Evolutionary conservation across 2,329 filamentous ascomycete species (phyloP).

Genomic region (Pseudomassariella vexata): DNA sequence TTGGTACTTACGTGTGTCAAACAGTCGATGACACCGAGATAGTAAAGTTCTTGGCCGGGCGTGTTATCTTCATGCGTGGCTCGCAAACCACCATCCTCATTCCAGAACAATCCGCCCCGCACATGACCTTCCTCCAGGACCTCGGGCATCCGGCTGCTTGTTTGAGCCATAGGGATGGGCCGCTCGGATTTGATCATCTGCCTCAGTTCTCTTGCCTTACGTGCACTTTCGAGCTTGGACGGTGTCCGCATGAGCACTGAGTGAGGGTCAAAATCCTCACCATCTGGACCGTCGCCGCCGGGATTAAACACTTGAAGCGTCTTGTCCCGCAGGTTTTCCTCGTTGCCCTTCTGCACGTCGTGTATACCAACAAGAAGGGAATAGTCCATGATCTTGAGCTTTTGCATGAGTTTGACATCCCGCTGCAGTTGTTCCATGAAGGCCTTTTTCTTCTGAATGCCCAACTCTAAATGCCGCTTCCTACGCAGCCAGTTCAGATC

Average conservation of each 20-base stretch:
- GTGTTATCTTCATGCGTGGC: constrained; percentile 87
- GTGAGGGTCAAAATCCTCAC: constrained; percentile 55
- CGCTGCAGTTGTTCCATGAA: constrained; percentile 86
- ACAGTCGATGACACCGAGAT: constrained; percentile 97
- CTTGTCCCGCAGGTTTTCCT: constrained; percentile 86
- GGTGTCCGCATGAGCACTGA: constrained; percentile 77
- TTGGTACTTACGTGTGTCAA: constrained; percentile 76
- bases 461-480: constrained; percentile 80
- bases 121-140: constrained; percentile 72
- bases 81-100: constrained; percentile 89
- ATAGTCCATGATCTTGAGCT: constrained; percentile 97
- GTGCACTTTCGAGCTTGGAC: constrained; percentile 84
- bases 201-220: constrained; percentile 84
- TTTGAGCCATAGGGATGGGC: constrained; percentile 86
- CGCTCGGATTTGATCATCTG: constrained; percentile 91
- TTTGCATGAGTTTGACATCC: constrained; percentile 82
- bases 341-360: constrained; percentile 83
- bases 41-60: constrained; percentile 89
- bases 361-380: constrained; percentile 93
- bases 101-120: constrained; percentile 73
- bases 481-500: constrained; percentile 94
- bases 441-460: constrained; percentile 77
- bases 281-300: constrained; percentile 55
- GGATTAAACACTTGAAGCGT: constrained; percentile 93
- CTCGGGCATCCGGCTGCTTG: constrained; percentile 80